Base-by-base conservation (phyloP, 371 early-diverging fungal genomes). In the Fennellomyces sp. region DNA sequence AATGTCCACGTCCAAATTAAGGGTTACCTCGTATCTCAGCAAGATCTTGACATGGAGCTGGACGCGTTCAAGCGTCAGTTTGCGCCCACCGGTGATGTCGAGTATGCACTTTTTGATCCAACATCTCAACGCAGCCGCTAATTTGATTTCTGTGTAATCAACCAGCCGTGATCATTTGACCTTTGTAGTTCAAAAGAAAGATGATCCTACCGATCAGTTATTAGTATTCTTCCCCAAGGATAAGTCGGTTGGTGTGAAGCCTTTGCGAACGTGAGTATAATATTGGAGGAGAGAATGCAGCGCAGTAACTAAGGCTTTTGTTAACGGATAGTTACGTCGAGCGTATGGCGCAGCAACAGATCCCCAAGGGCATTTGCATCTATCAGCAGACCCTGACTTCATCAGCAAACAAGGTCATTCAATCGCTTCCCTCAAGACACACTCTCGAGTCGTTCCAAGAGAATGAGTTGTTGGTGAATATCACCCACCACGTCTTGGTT, bases 401-500 rank as follows among this genome's bases (percentile, higher is more conserved):
- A 10, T 85, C 92, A n/a, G 95, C 98, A 5, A 84, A 88, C 65
- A 96, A 96, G 81, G 88, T 88, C 54, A 81, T 90, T 39, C 82
- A 84, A 68, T 84, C 86, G 41, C 60, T 76, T 60, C 80, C 83
- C 41, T 78, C 91, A 28, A 93, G 92, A 63, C 95, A 94, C 67
- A 86, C 88, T 3, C 66, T 99, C 35, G 99, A 99, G 68, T 83
- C 91, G 7, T 99, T 99, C 79, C 83, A 92, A 63, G 98, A 98
- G 70, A 82, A 90, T 50, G 99, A 99, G 72, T 74, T 99, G 53
- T 75, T 98, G 35, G 98, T 99, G 65, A 99, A 99, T 77, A 97
- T 99, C 57, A 99, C 99, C 33, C 87, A 95, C 64, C 99, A 99
- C 76, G 85, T 86, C 41, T 83, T 98, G 49, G 99, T 99, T 19